Percentiles rank a stretch among this genome's conserved stretches.
Conservation (phyloP, 1,284 basidiomycete genomes). For the Heterobasidion irregulare region DNA sequence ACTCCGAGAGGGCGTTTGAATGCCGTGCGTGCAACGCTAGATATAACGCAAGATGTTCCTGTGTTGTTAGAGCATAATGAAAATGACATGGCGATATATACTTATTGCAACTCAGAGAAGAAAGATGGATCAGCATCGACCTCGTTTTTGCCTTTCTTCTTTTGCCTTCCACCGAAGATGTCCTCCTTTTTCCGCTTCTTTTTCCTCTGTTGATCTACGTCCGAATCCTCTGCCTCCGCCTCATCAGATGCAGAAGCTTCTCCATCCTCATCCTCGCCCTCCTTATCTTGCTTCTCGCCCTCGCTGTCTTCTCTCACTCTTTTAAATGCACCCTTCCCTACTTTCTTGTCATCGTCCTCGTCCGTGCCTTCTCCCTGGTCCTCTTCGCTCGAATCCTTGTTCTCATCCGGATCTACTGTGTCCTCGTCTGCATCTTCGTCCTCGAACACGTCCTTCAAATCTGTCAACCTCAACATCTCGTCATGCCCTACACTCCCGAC, state of each 20-base stretch:
- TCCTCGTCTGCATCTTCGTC: conserved; percentile 39
- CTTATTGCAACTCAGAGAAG: conserved; percentile 56
- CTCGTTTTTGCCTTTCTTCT: conserved; percentile 50
- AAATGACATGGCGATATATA: not conserved
- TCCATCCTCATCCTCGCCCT: conserved; percentile 17
- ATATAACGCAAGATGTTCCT: too few species aligned
- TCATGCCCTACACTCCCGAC: conserved; percentile 94
- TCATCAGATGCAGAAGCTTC: not conserved
- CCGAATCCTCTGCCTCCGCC: conserved; percentile 26
- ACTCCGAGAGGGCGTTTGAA: too few species aligned
- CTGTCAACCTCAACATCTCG: conserved; percentile 78
- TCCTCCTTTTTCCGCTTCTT: conserved; percentile 53
- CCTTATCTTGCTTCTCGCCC: conserved; percentile 25
- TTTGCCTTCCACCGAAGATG: conserved; percentile 32
- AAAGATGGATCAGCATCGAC: conserved; percentile 53
- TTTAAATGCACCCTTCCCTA: conserved; percentile 34
- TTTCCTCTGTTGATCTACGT: conserved; percentile 31
- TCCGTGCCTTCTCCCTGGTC: conserved; percentile 12
- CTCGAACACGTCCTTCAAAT: conserved; percentile 62
- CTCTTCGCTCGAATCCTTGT: conserved; percentile 22
- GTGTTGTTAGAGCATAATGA: not conserved
- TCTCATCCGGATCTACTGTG: conserved; percentile 33
- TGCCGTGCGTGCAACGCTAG: too few species aligned
- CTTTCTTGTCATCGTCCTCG: conserved; percentile 18
- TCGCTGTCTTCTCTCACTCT: conserved; percentile 23